A percentile compares a stretch with the other conserved stretches of the same genome.
Conservation (phyloP, 2,329 filamentous ascomycete species). For the Xylariales sp. region DNA sequence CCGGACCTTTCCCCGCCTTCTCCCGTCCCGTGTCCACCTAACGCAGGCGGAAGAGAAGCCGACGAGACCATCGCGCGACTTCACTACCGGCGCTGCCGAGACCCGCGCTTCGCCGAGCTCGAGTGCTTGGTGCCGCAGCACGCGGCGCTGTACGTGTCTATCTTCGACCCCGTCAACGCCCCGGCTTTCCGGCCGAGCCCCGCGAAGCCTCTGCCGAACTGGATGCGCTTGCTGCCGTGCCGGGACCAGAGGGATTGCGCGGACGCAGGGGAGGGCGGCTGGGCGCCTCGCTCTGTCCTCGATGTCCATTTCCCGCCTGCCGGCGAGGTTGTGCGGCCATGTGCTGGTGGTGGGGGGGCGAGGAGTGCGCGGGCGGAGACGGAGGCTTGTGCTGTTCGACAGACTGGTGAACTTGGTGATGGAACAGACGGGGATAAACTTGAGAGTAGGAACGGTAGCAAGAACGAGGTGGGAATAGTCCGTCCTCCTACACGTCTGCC, state of each 20-base stretch:
- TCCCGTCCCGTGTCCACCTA: background rate
- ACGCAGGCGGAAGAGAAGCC: background rate
- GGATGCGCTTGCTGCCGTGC: constrained; percentile 54
- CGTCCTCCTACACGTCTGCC: background rate
- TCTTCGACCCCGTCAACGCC: constrained; percentile 60
- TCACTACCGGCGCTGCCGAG: constrained; percentile 33
- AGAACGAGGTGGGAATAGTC: background rate
- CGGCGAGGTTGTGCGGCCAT: no score
- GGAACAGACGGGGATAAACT: background rate
- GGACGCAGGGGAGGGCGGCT: no score
- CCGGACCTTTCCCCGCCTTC: background rate
- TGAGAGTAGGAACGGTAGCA: background rate
- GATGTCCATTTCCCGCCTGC: constrained; percentile 43
- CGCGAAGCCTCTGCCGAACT: constrained; percentile 63
- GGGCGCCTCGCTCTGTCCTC: constrained; percentile 43
- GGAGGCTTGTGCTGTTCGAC: background rate
- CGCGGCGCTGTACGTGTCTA: constrained; percentile 61
- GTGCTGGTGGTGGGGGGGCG: no score
- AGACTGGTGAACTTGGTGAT: background rate
- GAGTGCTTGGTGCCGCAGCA: constrained; percentile 45
- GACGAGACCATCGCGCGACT: constrained; percentile 32
- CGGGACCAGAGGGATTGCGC: no score
- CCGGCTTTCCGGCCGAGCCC: constrained; percentile 60
- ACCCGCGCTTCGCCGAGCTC: constrained; percentile 26
- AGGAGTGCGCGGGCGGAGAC: no score